Evolutionary conservation across 495 filamentous ascomycete genomes (phyloP).

Genomic region (Neurospora sp.): DNA sequence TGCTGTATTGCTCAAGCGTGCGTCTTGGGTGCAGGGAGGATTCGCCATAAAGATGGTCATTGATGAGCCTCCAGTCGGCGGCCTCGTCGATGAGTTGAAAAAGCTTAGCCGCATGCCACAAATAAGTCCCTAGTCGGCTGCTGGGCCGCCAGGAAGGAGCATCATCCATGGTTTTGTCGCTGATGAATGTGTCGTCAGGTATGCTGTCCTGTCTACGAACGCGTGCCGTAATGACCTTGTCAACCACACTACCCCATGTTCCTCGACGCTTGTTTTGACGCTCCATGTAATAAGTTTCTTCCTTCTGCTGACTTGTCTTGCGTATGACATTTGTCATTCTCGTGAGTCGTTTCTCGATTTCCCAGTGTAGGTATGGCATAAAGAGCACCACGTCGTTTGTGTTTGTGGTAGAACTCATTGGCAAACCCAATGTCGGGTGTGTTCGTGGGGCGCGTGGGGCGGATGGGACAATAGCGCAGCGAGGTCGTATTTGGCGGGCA

Average conservation of each 20-base stretch:
- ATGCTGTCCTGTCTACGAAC: background rate
- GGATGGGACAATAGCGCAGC: constrained; percentile 15
- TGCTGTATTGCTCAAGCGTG: constrained; percentile 15
- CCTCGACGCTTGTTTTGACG: constrained; percentile 13
- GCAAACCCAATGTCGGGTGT: background rate
- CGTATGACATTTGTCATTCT: constrained; percentile 18
- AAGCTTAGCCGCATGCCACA: constrained; percentile 18
- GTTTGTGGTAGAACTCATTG: background rate
- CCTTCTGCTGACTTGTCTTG: constrained; percentile 10
- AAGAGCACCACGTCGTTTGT: background rate
- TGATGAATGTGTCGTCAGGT: background rate
- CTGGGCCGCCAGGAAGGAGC: constrained; percentile 13
- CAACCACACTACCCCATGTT: constrained; percentile 16
- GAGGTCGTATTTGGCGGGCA: constrained; percentile 17
- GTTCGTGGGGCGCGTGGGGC: constrained; percentile 1
- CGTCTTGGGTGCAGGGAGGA: constrained; percentile 11
- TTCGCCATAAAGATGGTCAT: constrained; percentile 13
- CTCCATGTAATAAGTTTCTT: constrained; percentile 11
- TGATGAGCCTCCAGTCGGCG: constrained; percentile 17
- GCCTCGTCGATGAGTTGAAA: constrained; percentile 20
- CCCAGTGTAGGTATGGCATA: constrained; percentile 21
- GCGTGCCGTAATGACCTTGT: constrained; percentile 5
- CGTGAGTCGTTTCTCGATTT: constrained; percentile 16
- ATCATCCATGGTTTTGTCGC: background rate
- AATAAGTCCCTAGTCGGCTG: constrained; percentile 12